Evolutionary conservation across 73 alveolate species (phyloP).

Genomic region (Stentor coeruleus): DNA sequence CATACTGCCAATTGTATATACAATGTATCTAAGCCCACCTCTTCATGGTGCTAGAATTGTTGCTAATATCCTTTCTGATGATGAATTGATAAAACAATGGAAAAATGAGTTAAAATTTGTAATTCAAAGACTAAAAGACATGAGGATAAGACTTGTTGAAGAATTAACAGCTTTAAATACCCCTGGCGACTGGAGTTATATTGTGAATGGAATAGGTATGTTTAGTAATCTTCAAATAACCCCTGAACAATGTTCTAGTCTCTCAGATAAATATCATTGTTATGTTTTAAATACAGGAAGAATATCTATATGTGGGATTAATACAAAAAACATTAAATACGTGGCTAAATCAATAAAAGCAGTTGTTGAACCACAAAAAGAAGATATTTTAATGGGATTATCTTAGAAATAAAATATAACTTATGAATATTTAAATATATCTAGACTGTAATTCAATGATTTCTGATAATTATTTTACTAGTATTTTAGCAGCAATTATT

Average conservation of each 20-base stretch:
- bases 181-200: conserved; percentile 91
- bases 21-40: conserved; percentile 92
- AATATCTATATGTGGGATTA: conserved; percentile 86
- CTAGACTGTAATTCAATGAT: no score
- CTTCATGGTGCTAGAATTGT: conserved; percentile 93
- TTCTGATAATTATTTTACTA: no score
- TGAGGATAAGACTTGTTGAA: conserved; percentile 73
- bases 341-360: conserved; percentile 90
- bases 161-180: conserved; percentile 63
- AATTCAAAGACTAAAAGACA: conserved; percentile 78
- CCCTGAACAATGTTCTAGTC: conserved; percentile 77
- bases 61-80: conserved; percentile 69
- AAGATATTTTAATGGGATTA: no score
- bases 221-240: conserved; percentile 93
- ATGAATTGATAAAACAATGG: conserved; percentile 73
- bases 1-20: conserved; percentile 71
- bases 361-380: conserved; percentile 50
- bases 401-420: no score
- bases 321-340: conserved; percentile 76
- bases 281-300: conserved; percentile 86
- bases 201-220: conserved; percentile 89
- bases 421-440: no score
- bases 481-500: no score
- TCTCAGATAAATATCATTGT: conserved; percentile 80
- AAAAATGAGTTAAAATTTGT: conserved; percentile 72